Conservation (phyloP, 352 stramenopile genomes). For the Pythium coloratum region DNA sequence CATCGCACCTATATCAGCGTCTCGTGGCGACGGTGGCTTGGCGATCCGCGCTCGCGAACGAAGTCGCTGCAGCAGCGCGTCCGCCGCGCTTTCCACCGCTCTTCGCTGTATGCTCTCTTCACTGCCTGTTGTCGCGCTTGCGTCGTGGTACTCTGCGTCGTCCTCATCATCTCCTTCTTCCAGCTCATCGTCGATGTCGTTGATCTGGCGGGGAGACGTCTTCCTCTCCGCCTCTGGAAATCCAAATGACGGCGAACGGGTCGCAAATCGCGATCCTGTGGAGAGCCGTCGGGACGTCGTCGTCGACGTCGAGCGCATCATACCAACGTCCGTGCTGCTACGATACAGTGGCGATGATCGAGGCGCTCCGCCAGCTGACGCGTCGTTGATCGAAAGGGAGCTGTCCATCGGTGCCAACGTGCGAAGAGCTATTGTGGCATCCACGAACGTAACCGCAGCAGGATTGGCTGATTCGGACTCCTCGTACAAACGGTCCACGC, state of each 20-base stretch:
- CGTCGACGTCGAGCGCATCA: neutral
- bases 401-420: neutral
- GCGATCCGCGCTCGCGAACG: slow-evolving; percentile 16
- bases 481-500: neutral
- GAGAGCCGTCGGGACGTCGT: slow-evolving; percentile 2
- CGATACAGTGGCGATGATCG: neutral
- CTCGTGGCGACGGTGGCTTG: slow-evolving; percentile 12
- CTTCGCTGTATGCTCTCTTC: slow-evolving; percentile 1
- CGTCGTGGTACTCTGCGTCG: neutral
- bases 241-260: neutral
- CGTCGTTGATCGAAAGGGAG: neutral
- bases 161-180: neutral
- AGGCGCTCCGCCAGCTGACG: neutral
- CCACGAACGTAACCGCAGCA: neutral
- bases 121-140: neutral
- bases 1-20: neutral
- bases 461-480: neutral
- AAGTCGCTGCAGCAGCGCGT: slow-evolving; percentile 24
- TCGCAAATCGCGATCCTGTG: slow-evolving; percentile 1
- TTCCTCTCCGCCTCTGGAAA: slow-evolving; percentile 8
- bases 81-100: slow-evolving; percentile 26
- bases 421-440: neutral
- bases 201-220: slow-evolving; percentile 18
- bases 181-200: neutral
- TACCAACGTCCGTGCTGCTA: neutral